phyloP scores from a whole-genome alignment of 1,284 basidiomycete species.

The Trametes sp. region DNA sequence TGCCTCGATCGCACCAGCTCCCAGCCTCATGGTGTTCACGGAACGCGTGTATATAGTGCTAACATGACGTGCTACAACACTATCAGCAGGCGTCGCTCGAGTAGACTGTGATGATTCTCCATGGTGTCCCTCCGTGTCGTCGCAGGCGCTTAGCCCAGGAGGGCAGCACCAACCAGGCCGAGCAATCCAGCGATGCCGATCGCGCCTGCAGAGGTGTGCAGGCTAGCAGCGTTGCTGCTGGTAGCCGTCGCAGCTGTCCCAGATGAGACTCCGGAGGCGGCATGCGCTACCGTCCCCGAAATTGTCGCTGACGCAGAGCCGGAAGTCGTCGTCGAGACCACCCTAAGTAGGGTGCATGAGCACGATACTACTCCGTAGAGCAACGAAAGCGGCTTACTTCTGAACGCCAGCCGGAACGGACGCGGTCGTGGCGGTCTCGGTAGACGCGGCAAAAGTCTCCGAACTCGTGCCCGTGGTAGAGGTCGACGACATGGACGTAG shows the following conservation, averaged over 20 bases:
- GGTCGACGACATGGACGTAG: constrained; percentile 26
- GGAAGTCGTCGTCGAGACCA: constrained; percentile 11
- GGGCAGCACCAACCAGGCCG: constrained; percentile 24
- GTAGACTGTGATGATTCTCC: constrained; percentile 20
- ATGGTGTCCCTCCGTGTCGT: not conserved
- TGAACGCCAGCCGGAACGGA: constrained; percentile 1
- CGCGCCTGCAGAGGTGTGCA: constrained; percentile 18
- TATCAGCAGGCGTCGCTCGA: not conserved
- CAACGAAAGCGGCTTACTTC: not conserved
- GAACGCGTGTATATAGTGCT: constrained; percentile 1
- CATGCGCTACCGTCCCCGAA: constrained; percentile 4
- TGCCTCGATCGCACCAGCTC: constrained; percentile 2
- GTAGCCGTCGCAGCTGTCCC: constrained; percentile 8
- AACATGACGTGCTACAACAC: constrained; percentile 21
- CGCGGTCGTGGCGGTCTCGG: constrained; percentile 10
- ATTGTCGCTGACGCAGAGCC: not conserved
- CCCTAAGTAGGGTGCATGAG: not conserved
- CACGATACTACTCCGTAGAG: not conserved
- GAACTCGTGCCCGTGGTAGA: not conserved
- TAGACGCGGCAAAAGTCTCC: constrained; percentile 13
- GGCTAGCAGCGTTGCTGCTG: constrained; percentile 26
- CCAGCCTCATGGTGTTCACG: not conserved
- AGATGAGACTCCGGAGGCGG: constrained; percentile 8
- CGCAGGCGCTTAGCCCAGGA: constrained; percentile 17
- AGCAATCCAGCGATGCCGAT: constrained; percentile 28